These are phyloP conservation scores for Populus pruinosa DNA, from an alignment of 345 rosid genomes.

Conservation along the genomic window DNA sequence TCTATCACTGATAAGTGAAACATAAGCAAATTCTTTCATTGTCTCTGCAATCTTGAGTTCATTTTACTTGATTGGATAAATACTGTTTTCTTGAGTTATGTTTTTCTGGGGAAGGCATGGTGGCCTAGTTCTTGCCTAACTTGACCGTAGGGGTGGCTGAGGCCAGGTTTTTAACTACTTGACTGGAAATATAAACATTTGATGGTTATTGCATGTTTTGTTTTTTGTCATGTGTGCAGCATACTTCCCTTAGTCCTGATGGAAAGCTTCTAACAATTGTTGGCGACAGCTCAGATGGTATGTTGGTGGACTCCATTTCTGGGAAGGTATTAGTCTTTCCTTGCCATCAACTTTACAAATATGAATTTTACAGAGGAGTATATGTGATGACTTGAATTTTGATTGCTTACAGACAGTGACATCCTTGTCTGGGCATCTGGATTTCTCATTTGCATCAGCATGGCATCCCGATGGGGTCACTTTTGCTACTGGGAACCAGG, in stretches of 20 bases:
- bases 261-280: conserved; percentile 48
- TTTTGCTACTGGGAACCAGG: conserved; percentile 67
- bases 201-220: not conserved
- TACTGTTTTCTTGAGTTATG: not conserved
- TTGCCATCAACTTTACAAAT: not conserved
- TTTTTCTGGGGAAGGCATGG: not conserved
- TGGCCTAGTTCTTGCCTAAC: not conserved
- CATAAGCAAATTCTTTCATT: not conserved
- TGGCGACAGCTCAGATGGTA: conserved; percentile 47
- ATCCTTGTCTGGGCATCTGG: conserved; percentile 48
- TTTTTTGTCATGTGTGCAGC: conserved; percentile 28
- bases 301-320: conserved; percentile 46
- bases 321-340: conserved; percentile 38
- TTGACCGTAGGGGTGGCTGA: not conserved
- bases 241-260: conserved; percentile 51
- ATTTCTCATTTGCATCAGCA: conserved; percentile 62
- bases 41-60: not conserved
- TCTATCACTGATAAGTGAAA: no score
- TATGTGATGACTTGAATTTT: conserved; percentile 12
- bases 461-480: conserved; percentile 57
- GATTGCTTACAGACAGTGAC: conserved; percentile 33
- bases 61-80: not conserved
- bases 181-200: not conserved
- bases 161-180: not conserved
- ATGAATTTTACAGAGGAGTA: not conserved